Evolutionary conservation across 169 alveolate species (phyloP), one percentile per base, ranked within the genome.

Genomic region (Plasmodium vinckei): DNA sequence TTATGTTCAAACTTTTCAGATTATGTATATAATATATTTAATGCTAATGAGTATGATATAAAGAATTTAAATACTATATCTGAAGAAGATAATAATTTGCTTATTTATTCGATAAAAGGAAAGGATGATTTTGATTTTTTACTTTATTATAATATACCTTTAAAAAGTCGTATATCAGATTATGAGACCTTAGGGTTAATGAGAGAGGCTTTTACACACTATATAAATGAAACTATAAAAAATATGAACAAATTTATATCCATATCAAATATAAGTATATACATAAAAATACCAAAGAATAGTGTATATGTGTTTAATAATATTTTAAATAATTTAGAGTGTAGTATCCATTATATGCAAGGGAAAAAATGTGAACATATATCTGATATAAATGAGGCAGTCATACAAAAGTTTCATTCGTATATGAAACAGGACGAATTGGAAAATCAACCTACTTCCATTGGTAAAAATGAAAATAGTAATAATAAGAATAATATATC

Each of bases 201-300:
- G 56, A 23, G 91, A 21, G 77, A 86, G 47, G 91, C 87, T 9
- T 86, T 69, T 53, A 21, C 9, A 15, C 47, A 57, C 64, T 60
- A 46, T 44, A 72, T 86, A 51, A 64, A 42, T 10, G 82, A 86
- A 68, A 5, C 87, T 6, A 6, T 86, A 21, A 44, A 27, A 2
- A 86, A 86, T 46, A 7, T 86, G 39, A 27, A 21, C 21, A 86
- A 86, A 59, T 64, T 69, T 49, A 27, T 86, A 10, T 46, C 65
- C 19, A 69, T 86, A 69, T 69, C 91, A 19, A 86, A 86, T 19
- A 72, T 86, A 39, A 86, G 91, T 9, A 86, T 86, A 46, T 86
- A 69, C 64, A 69, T 86, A 23, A 68, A 44, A 49, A 65, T 86
- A 5, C 91, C 91, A 10, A 4, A 1, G 4, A 46, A 69, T 23